Conservation (phyloP, 805 yeast species). For the Starmerella roubikii region DNA sequence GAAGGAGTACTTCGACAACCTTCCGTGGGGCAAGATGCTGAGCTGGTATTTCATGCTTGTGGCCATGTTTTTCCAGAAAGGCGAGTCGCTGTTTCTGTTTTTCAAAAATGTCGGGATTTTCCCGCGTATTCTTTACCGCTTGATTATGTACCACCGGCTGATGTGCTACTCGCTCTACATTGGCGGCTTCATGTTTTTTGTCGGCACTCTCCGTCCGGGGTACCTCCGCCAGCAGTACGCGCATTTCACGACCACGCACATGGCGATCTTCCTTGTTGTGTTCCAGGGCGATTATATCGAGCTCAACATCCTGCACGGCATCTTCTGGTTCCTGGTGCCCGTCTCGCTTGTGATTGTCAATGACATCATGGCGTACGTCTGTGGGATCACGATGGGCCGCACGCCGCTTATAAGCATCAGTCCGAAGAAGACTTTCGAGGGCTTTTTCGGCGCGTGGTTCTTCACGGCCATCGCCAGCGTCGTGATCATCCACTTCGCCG, state of each 20-base stretch:
- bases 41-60: constrained; percentile 87
- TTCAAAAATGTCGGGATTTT: constrained; percentile 41
- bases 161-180: constrained; percentile 73
- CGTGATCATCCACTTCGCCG: constrained; percentile 47
- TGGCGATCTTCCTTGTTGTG: constrained; percentile 80
- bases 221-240: constrained; percentile 85
- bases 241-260: constrained; percentile 84
- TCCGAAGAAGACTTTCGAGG: constrained; percentile 96
- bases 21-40: constrained; percentile 69
- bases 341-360: constrained; percentile 83
- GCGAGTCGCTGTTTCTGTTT: constrained; percentile 62
- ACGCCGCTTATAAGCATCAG: constrained; percentile 87
- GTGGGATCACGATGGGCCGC: constrained; percentile 92
- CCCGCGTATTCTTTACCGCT: constrained; percentile 39
- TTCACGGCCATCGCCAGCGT: constrained; percentile 72
- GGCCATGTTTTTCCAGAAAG: constrained; percentile 82
- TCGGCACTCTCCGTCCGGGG: constrained; percentile 77
- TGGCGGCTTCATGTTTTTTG: constrained; percentile 80
- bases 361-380: constrained; percentile 90
- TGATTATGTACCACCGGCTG: constrained; percentile 69
- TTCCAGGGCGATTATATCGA: constrained; percentile 90
- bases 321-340: constrained; percentile 90
- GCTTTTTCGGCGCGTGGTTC: constrained; percentile 94
- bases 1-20: constrained; percentile 68
- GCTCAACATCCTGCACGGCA: constrained; percentile 74